Base-by-base conservation (phyloP, 1,284 basidiomycete genomes). In the Sparassis latifolia region DNA sequence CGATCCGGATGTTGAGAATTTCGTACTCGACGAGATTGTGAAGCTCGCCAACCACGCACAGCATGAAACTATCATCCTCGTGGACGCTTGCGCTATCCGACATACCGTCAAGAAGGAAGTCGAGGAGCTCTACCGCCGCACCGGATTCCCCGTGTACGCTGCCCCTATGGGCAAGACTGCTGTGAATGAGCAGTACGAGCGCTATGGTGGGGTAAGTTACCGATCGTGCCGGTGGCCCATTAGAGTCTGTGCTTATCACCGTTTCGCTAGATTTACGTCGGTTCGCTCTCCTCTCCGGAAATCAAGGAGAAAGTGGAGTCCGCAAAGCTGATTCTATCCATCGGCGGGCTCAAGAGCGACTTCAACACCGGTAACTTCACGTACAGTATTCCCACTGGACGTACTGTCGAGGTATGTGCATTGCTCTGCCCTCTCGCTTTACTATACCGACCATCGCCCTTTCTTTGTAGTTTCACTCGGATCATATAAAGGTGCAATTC, bases 291-390 rank as follows among this genome's bases (percentile, higher is more conserved):
- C n/a, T 75, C 82, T 45, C 82, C 84, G 0, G 74, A 72, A 12
- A 77, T 95, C 58, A 84, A 84, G 65, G 77, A 88, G 48, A 82
- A 80, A 53, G 84, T 97, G 35, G 92, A 97, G 68, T 72, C 66
- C 2, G 84, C 92, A 7, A 92, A 92, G 62, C 76, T 97, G 47
- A 84, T 95, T 52, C 70, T 98, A 33, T 89, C 86, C 38, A 74
- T 97, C 53, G 95, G 95, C 27, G 72, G 76, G 1, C 71, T 97
- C 45, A 84, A 84, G 69, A 85, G 79, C 52, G 96, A 98, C 66
- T 97, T 95, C 76, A 97, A 98, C 66, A 89, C 87, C 12, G 92
- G 89, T 43, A 85, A 86, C 67, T 92, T 89, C 65, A 86, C 86
- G 0, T 89, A 87, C 59, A 78, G 76, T 48, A 81, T 86, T 64